Base-by-base conservation (phyloP, 2,329 filamentous ascomycete species). In the Pseudogymnoascus verrucosus region DNA sequence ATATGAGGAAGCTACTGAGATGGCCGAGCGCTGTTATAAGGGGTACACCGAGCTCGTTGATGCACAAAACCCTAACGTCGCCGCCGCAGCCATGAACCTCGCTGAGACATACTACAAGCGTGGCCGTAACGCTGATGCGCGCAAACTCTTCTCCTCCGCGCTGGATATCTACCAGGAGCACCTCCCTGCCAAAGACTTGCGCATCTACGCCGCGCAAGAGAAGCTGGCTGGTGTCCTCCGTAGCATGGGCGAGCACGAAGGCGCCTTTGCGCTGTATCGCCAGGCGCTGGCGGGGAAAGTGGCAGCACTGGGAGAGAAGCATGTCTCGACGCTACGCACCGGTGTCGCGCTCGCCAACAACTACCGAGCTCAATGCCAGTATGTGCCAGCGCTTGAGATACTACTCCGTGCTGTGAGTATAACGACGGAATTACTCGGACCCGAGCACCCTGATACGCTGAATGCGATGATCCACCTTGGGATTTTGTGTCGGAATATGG, bases 351-450 rank as follows among this genome's bases (percentile, higher is more conserved):
- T 71, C 11, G 68, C 63, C 5, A 36, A 8, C 21, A 62, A 60
- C 7, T 62, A 67, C 8, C 23, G 61, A 5, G 47, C 44, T 1
- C 67, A 68, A 34, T 66, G 66, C 19, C 66, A 64, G 42, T 69
- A 69, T 47, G 63, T 66, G 4, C 68, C 70, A 12, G 70, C 70
- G 5, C 64, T 71, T 31, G 8, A 44, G 7, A 54, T 68, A 5
- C 65, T 66, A 36, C 36, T 60, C 26, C 60, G 63, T 23, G 64
- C 65, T 14, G 51, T 71, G 14, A 37, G 31, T 14, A 57, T 28
- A 6, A 62, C 11, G 10, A 12, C 60, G 5, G 64, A 65, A 23
- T 36, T 40, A 34, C 39, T 65, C 12, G 67, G 63, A 5, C 26
- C 23, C 10, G 60, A 68, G 16, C 64, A 67, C 31, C 19, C 61